Conservation (phyloP, 2,329 filamentous ascomycete species). For the Mycogone perniciosa region DNA sequence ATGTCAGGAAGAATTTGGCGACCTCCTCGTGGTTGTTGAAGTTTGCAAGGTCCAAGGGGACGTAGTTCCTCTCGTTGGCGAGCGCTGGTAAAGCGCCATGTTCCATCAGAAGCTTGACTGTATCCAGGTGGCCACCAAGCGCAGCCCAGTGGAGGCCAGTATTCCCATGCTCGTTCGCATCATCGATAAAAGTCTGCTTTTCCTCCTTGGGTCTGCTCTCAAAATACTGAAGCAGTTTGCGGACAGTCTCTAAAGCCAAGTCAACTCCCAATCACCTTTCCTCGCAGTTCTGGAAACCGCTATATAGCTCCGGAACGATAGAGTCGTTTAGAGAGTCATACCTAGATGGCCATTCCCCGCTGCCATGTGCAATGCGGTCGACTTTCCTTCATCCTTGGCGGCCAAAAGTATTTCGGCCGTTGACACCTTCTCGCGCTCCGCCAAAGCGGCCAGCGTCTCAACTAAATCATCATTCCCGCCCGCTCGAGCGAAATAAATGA, state of each 20-base stretch:
- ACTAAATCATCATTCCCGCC: constrained; percentile 69
- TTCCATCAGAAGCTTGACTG: constrained; percentile 70
- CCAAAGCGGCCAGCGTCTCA: constrained; percentile 50
- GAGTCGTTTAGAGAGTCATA: constrained; percentile 31
- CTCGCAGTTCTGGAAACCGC: not conserved
- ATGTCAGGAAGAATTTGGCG: constrained; percentile 53
- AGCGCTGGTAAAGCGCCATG: constrained; percentile 70
- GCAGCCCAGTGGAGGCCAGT: constrained; percentile 93
- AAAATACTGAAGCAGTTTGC: constrained; percentile 37
- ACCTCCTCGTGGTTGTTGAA: constrained; percentile 61
- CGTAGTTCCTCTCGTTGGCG: constrained; percentile 78
- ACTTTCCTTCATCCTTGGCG: constrained; percentile 67
- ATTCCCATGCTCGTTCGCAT: constrained; percentile 75
- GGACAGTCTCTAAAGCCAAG: constrained; percentile 37
- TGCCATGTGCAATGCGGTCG: constrained; percentile 86
- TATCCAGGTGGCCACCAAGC: constrained; percentile 76
- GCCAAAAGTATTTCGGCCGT: constrained; percentile 60
- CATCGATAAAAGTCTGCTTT: constrained; percentile 54
- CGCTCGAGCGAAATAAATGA: constrained; percentile 77
- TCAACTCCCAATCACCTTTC: not conserved
- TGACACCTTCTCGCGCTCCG: constrained; percentile 53
- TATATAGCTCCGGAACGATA: not conserved
- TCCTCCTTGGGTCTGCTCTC: constrained; percentile 32
- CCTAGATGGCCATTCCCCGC: constrained; percentile 82
- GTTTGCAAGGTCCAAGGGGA: constrained; percentile 68